These are phyloP conservation scores for Citrullus amarus DNA, from an alignment of 306 rosid genomes.

Conservation along the genomic window DNA sequence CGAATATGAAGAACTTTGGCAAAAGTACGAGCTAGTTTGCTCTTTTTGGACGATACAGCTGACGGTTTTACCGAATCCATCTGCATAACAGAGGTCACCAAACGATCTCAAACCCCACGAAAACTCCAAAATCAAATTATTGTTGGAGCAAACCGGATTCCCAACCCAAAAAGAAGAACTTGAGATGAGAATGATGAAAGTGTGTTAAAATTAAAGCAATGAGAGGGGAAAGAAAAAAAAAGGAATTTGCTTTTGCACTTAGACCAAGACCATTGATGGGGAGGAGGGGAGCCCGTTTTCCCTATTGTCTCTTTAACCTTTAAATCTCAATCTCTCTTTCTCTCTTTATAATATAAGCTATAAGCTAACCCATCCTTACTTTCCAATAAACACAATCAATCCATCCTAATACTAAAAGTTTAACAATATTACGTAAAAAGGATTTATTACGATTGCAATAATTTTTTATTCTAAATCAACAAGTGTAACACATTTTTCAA, in stretches of 20 bases:
- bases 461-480: neutral
- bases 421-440: too few relatives aligned
- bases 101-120: neutral
- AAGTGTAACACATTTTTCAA: neutral
- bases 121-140: neutral
- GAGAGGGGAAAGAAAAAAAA: constrained; percentile 23
- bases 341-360: neutral
- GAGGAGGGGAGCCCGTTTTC: constrained; percentile 28
- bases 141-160: too few relatives aligned
- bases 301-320: constrained; percentile 10
- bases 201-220: constrained; percentile 17
- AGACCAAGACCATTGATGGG: constrained; percentile 41
- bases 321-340: neutral
- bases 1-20: constrained; percentile 76
- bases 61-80: constrained; percentile 69
- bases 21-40: constrained; percentile 47
- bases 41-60: constrained; percentile 48
- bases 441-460: too few relatives aligned
- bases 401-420: too few relatives aligned
- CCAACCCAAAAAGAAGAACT: constrained; percentile 9
- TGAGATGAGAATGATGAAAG: constrained; percentile 24
- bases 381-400: too few relatives aligned
- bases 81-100: constrained; percentile 19
- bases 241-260: constrained; percentile 51
- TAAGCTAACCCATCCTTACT: neutral